Conservation (phyloP, 345 rosid species). For the Eutrema japonicum region DNA sequence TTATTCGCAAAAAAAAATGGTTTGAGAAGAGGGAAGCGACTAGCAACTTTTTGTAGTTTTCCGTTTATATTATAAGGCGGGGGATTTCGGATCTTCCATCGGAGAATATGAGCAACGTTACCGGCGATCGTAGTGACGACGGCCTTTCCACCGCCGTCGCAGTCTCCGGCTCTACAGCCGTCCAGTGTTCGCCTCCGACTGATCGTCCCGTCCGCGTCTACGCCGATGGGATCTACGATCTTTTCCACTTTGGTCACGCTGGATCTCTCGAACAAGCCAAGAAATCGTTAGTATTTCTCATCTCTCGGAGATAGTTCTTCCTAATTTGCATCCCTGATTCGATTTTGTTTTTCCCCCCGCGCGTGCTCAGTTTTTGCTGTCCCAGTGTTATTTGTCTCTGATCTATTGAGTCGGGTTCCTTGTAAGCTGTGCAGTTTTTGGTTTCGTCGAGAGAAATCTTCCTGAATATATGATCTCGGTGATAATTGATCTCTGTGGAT, state of each 20-base stretch:
- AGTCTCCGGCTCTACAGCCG: conserved; percentile 24
- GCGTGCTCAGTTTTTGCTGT: background rate
- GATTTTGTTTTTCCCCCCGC: background rate
- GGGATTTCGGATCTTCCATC: conserved; percentile 26
- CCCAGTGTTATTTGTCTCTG: conserved; percentile 21
- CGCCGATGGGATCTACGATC: conserved; percentile 99
- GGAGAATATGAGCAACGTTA: conserved; percentile 44
- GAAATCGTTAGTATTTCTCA: conserved; percentile 57
- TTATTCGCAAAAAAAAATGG: background rate
- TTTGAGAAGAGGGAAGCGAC: conserved; percentile 38
- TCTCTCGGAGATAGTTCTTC: background rate
- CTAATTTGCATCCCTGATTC: conserved; percentile 9
- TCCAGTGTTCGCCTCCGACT: conserved; percentile 41
- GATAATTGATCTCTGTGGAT: conserved; percentile 11
- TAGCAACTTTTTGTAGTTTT: conserved; percentile 10
- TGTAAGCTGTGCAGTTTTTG: background rate
- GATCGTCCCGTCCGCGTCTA: conserved; percentile 80
- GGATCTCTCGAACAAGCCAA: conserved; percentile 96
- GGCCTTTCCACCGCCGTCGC: conserved; percentile 32
- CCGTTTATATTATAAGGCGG: conserved; percentile 13
- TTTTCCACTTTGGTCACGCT: conserved; percentile 97
- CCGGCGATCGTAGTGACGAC: conserved; percentile 29
- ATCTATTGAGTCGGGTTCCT: conserved; percentile 22
- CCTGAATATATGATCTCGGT: background rate
- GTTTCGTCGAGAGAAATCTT: conserved; percentile 1